phyloP scores from a whole-genome alignment of 441 rosid genomes.

The Pelargonium australe region DNA sequence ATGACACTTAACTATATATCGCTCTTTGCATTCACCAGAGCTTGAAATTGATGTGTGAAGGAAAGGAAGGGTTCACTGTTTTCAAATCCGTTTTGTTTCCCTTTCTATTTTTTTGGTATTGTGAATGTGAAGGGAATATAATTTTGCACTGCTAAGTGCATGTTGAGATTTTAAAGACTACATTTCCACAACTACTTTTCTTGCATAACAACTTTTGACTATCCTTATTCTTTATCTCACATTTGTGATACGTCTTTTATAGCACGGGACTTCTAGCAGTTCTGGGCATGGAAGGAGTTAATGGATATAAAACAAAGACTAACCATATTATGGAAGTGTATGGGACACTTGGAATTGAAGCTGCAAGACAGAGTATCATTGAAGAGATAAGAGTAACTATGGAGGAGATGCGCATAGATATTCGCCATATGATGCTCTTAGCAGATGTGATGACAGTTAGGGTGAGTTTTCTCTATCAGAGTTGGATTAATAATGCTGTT shows the following conservation, averaged over 20 bases:
- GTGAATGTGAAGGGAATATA: no score
- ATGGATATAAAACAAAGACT: slow-evolving; percentile 69
- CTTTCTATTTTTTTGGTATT: no score
- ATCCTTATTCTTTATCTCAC: background rate
- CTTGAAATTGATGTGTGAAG: no score
- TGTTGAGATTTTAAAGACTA: no score
- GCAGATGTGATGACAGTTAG: slow-evolving; percentile 87
- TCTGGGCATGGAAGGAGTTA: slow-evolving; percentile 84
- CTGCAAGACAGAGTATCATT: slow-evolving; percentile 83
- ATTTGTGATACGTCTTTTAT: background rate
- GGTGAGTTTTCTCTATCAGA: slow-evolving; percentile 35
- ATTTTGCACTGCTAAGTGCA: no score
- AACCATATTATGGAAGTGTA: slow-evolving; percentile 78
- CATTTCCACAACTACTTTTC: background rate
- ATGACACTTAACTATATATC: slow-evolving; percentile 10
- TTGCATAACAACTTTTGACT: background rate
- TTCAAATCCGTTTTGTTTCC: no score
- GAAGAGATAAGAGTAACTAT: slow-evolving; percentile 71
- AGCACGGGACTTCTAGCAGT: slow-evolving; percentile 77
- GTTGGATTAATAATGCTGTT: background rate
- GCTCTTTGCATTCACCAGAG: no score
- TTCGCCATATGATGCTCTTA: slow-evolving; percentile 97
- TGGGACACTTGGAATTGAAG: slow-evolving; percentile 81
- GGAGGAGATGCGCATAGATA: slow-evolving; percentile 97
- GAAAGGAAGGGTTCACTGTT: no score